A percentile compares a stretch with the other conserved stretches of the same genome.
phyloP scores from a whole-genome alignment of 73 alveolate species.

The Paramecium octaurelia region DNA sequence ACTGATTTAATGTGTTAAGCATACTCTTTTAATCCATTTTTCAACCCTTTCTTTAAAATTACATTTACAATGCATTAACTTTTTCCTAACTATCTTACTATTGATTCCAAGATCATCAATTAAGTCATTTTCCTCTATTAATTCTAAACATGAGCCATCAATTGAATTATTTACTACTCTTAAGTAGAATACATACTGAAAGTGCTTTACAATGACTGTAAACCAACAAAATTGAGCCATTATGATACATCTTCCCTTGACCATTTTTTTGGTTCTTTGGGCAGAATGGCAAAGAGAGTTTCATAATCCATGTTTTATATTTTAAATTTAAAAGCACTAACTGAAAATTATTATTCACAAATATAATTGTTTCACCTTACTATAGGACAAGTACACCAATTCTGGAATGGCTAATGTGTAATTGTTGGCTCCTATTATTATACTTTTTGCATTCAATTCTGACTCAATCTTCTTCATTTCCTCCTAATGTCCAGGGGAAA shows the following conservation, averaged over 20 bases:
- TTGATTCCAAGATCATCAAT: slow-evolving; percentile 67
- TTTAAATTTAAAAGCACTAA: slow-evolving; percentile 33
- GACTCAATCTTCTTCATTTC: neutral
- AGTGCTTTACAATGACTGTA: neutral
- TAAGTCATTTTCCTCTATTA: slow-evolving; percentile 72
- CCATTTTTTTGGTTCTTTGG: slow-evolving; percentile 49
- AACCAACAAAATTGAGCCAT: slow-evolving; percentile 24
- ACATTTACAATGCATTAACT: slow-evolving; percentile 60
- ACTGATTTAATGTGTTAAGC: neutral
- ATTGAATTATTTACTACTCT: slow-evolving; percentile 47
- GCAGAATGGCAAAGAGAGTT: neutral
- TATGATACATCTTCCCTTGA: neutral
- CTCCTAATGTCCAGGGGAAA: neutral
- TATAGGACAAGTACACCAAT: neutral
- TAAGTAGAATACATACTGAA: neutral
- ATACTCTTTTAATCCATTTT: neutral
- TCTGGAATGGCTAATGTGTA: slow-evolving; percentile 30
- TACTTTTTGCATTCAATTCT: neutral
- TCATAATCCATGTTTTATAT: slow-evolving; percentile 31
- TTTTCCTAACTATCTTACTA: slow-evolving; percentile 74
- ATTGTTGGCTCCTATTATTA: neutral
- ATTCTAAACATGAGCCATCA: slow-evolving; percentile 77
- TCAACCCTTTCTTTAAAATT: neutral
- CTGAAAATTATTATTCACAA: slow-evolving; percentile 22
- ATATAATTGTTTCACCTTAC: neutral